Conservation (phyloP, 2,329 filamentous ascomycete species). For the Colletotrichum tropicale region DNA sequence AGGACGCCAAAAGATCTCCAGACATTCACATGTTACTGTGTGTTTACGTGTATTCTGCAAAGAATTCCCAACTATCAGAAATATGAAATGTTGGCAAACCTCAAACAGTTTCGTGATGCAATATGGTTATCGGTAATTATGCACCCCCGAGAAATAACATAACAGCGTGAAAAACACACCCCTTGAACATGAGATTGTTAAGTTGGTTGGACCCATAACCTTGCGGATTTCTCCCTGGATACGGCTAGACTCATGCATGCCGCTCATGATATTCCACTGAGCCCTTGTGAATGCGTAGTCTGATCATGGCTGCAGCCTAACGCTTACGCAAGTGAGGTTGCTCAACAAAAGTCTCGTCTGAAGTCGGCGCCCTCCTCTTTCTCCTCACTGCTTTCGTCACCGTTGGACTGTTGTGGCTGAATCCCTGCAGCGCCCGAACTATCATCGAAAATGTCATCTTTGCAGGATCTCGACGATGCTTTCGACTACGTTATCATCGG, state of each 20-base stretch:
- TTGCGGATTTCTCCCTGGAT: not conserved
- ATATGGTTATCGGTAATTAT: not conserved
- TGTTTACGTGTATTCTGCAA: not conserved
- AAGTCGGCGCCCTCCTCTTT: not conserved
- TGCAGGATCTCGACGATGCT: not conserved
- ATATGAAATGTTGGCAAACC: fast-evolving
- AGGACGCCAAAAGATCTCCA: not conserved
- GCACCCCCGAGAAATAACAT: not conserved
- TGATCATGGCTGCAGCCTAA: not conserved
- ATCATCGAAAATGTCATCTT: not conserved
- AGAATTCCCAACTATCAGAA: not conserved
- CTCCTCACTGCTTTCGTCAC: not conserved
- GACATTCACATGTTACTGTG: not conserved
- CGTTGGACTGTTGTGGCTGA: not conserved
- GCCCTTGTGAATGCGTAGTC: not conserved
- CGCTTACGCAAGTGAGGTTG: not conserved
- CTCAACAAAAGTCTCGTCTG: not conserved
- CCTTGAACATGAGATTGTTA: not conserved
- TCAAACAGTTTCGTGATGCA: not conserved
- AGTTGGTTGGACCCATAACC: not conserved
- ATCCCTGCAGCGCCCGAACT: not conserved
- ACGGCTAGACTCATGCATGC: not conserved
- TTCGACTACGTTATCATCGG: constrained; percentile 33
- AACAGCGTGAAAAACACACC: not conserved
- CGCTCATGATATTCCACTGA: not conserved